Evolutionary conservation across 148 eudicot species (phyloP), one percentile per base, ranked within the genome.

Genomic region (Spergularia bocconei): DNA sequence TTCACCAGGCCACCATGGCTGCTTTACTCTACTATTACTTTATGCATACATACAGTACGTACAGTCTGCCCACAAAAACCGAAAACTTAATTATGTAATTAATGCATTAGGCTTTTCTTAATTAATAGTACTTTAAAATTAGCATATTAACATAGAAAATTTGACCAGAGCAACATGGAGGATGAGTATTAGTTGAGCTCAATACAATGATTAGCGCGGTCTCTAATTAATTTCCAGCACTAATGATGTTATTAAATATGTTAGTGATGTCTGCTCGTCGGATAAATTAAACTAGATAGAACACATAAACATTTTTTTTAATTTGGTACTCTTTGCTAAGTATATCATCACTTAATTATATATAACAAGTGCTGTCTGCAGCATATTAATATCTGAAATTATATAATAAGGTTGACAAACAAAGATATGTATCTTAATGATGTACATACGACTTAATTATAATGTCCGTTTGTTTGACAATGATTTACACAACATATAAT

Each of bases 381-480:
- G 20, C 33, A 67, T 67, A 67, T 67, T 66, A 66, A n/a, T 15
- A 44, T 66, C 5, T 67, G 38, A 67, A 64, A 16, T 21, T 47
- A 67, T 29, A 0, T 29, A 67, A 67, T 19, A 48, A 47, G 17
- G 4, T 8, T 67, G n/a, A 47, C 21, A 29, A 13, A 29, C 3
- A 67, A 33, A 21, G 54, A 67, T 67, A 4, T 67, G 71, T 67
- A 67, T 67, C 71, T 67, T 47, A 38, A 55, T 48, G 71, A 67
- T 67, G 71, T 67, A 48, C 38, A 20, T 33, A 48, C 11, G 48
- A 20, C 2, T 19, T 50, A n/a, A 5, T 47, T 47, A 19, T 48
- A 67, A 19, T 48, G 7, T 11, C 25, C 16, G n/a, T 20, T 67
- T 48, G 29, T 47, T 12, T 48, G 70, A 47, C 70, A 67, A 6